A percentile compares a stretch with the other conserved stretches of the same genome.
These are phyloP conservation scores for Euphorbia tirucalli DNA, from an alignment of 345 rosid genomes.

Conservation along the genomic window DNA sequence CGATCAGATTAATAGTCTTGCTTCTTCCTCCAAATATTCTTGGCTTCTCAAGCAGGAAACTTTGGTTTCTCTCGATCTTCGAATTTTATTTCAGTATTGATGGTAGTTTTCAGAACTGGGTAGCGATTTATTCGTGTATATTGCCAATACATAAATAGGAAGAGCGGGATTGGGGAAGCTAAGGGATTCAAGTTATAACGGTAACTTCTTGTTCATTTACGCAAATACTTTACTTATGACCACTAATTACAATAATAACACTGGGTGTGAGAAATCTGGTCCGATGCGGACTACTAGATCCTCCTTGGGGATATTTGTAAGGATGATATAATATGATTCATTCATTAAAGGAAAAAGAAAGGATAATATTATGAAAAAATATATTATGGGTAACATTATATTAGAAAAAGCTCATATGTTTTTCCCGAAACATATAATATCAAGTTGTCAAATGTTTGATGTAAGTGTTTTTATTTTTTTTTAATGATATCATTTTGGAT, in stretches of 20 bases:
- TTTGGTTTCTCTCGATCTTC: neutral
- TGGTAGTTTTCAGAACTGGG: neutral
- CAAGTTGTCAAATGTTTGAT: too few relatives aligned
- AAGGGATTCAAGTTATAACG: constrained; percentile 19
- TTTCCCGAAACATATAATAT: too few relatives aligned
- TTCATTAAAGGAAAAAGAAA: too few relatives aligned
- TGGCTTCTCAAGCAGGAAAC: neutral
- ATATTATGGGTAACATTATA: too few relatives aligned
- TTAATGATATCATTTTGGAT: too few relatives aligned
- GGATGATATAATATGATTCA: neutral
- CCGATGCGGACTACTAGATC: neutral
- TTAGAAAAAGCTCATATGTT: too few relatives aligned
- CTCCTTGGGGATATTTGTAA: neutral
- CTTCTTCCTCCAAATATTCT: neutral
- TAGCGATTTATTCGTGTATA: neutral
- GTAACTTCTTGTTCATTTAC: constrained; percentile 21
- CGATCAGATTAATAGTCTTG: neutral
- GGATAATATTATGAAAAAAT: too few relatives aligned
- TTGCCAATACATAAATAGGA: neutral
- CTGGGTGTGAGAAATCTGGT: neutral
- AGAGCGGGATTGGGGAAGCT: too few relatives aligned
- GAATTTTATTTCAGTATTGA: too few relatives aligned
- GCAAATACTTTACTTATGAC: neutral
- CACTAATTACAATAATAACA: neutral
- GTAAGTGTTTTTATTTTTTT: too few relatives aligned